Base-by-base conservation (phyloP, 2,329 filamentous ascomycete species). In the Diaporthe batatas region DNA sequence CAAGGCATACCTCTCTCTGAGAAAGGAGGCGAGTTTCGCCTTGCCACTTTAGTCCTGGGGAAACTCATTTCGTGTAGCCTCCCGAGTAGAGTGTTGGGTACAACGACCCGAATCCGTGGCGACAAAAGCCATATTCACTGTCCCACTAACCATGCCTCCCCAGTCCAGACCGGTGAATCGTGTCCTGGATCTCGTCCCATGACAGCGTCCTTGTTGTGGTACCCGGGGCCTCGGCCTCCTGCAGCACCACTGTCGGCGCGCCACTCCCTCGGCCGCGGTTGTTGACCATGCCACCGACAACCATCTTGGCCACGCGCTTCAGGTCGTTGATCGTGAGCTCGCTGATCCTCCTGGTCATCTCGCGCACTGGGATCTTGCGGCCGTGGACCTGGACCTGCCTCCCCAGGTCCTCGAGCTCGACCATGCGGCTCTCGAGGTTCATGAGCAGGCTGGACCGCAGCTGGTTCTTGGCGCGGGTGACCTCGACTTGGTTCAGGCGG, bases 381-480 rank as follows among this genome's bases (percentile, higher is more conserved):
- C 96, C 96, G 80, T 98, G 95, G n/a, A 98, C 94, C 85, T 98
- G 96, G 14, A 99, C 94, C 82, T 98, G 96, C 75, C 96, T 87
- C 29, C 96, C 96, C 0, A 99, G 88, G 81, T 99, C 96, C 83
- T 99, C 96, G 8, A 99, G 89, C 85, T 98, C 96, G 12, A 99
- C 95, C 95, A 99, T 98, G 74, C 96, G 90, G 77, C 91, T 95
- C 85, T 99, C 96, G 36, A 99, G 90, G 84, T 99, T 99, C 96
- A 99, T 99, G 65, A 99, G 89, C 53, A 99, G 87, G 72, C 91
- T 93, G 18, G 92, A 95, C 54, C 95, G 91, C 21, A 99, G 90
- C 85, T 99, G 96, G 82, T 99, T 99, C 89, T 99, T 99, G 23
- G 96, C 96, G 65, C 96, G 92, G 79, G 91, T 91, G 72, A 99